Evolutionary conservation across 176 grass and related monocot genomes (phyloP).

Genomic region (Bromus sterilis): DNA sequence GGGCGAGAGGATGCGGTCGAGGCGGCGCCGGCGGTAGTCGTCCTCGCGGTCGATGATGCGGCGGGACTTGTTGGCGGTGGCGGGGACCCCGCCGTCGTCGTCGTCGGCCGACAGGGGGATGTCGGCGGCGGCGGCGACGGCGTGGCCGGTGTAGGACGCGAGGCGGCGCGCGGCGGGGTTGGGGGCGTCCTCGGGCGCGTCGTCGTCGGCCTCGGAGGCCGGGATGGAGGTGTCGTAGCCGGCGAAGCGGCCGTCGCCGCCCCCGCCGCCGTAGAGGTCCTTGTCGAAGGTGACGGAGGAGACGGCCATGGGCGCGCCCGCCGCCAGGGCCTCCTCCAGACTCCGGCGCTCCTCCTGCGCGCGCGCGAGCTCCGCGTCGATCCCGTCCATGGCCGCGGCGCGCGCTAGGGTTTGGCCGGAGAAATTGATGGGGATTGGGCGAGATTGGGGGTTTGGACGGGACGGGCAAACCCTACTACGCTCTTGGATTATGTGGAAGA

Average conservation of each 20-base stretch:
- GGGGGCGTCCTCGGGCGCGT: not conserved
- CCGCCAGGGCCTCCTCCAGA: conserved; percentile 58
- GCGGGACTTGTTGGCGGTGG: conserved; percentile 38
- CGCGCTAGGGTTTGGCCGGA: not conserved
- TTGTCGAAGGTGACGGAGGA: conserved; percentile 81
- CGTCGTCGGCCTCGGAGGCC: conserved; percentile 71
- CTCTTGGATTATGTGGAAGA: too few species aligned
- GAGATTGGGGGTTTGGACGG: not conserved
- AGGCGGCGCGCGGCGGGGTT: not conserved
- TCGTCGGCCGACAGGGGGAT: not conserved
- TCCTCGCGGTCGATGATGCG: conserved; percentile 89
- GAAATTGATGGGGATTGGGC: not conserved
- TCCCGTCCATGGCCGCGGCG: conserved; percentile 41
- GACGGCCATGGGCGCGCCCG: conserved; percentile 22
- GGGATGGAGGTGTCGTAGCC: conserved; percentile 92
- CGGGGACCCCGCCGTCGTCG: conserved; percentile 34
- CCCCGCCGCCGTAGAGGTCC: conserved; percentile 77
- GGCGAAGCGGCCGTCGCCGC: conserved; percentile 64
- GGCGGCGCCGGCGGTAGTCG: conserved; percentile 60
- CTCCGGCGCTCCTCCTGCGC: conserved; percentile 77
- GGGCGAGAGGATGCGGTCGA: conserved; percentile 59
- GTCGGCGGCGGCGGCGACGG: not conserved
- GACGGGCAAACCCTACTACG: too few species aligned
- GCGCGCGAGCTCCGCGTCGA: conserved; percentile 63
- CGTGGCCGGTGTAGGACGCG: not conserved